These are phyloP conservation scores for Fulvia fulva DNA, from an alignment of 2,329 filamentous ascomycete genomes.

Conservation along the genomic window DNA sequence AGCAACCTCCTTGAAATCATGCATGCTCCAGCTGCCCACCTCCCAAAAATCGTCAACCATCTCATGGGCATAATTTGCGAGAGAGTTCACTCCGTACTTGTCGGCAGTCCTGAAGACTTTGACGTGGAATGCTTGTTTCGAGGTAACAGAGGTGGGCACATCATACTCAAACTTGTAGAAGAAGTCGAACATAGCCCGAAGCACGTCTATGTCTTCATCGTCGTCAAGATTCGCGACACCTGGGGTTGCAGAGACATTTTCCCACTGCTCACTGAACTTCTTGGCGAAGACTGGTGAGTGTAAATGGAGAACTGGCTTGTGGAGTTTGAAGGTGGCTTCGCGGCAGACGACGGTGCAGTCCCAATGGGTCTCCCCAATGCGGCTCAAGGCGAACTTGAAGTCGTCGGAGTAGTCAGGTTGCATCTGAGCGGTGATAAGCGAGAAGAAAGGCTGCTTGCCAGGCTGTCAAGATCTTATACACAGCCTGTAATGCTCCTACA, in stretches of 20 bases:
- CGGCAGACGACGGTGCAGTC: background rate
- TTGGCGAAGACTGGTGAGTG: background rate
- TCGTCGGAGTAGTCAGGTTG: background rate
- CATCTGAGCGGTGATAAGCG: background rate
- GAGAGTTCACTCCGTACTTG: background rate
- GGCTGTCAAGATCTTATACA: background rate
- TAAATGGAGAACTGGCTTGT: background rate
- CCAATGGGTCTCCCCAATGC: background rate
- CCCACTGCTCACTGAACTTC: background rate
- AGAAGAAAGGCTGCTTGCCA: background rate
- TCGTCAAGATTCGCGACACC: background rate
- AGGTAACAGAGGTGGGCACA: background rate
- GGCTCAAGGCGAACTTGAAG: background rate
- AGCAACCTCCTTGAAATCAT: background rate
- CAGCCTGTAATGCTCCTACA: background rate
- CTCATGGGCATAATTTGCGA: background rate
- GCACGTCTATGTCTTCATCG: background rate
- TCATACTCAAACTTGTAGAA: background rate
- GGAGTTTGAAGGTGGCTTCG: background rate
- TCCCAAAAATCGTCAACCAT: background rate
- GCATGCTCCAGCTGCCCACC: background rate
- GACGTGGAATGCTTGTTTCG: background rate
- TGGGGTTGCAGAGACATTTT: background rate
- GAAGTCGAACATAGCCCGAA: background rate
- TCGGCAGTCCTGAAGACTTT: background rate